phyloP scores from a whole-genome alignment of 805 yeast genomes.

The Schwanniomyces pseudopolymorphus region DNA sequence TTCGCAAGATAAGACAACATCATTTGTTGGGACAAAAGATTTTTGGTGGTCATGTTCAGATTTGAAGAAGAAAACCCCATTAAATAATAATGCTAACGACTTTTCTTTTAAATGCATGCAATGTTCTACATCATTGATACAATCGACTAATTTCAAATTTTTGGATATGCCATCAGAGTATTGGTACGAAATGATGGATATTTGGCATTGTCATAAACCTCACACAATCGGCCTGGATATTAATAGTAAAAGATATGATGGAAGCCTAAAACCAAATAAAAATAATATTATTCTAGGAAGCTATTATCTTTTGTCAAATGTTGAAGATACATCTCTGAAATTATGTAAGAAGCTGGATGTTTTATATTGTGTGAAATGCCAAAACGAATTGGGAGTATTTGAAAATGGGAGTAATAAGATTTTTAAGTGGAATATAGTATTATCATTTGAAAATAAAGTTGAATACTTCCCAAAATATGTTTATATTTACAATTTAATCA shows the following conservation, averaged over 20 bases:
- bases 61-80: conserved; percentile 33
- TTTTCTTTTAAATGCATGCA: conserved; percentile 30
- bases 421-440: conserved; percentile 56
- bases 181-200: conserved; percentile 95
- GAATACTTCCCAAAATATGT: conserved; percentile 36
- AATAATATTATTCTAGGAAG: conserved; percentile 53
- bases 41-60: conserved; percentile 45
- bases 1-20: conserved; percentile 4
- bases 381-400: conserved; percentile 36
- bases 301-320: conserved; percentile 49
- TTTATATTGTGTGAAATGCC: conserved; percentile 40
- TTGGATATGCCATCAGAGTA: conserved; percentile 83
- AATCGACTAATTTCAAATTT: conserved; percentile 34
- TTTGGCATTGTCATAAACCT: conserved; percentile 96
- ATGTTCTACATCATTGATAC: conserved; percentile 29
- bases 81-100: conserved; percentile 13
- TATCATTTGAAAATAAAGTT: conserved; percentile 18
- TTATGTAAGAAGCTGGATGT: neutral
- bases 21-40: conserved; percentile 8
- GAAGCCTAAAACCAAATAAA: conserved; percentile 43
- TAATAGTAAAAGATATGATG: conserved; percentile 33
- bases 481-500: conserved; percentile 36
- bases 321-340: conserved; percentile 3
- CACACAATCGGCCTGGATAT: conserved; percentile 21
- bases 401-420: conserved; percentile 25